Evolutionary conservation across 148 eudicot species (phyloP).

Genomic region (Pharnaceum exiguum): DNA sequence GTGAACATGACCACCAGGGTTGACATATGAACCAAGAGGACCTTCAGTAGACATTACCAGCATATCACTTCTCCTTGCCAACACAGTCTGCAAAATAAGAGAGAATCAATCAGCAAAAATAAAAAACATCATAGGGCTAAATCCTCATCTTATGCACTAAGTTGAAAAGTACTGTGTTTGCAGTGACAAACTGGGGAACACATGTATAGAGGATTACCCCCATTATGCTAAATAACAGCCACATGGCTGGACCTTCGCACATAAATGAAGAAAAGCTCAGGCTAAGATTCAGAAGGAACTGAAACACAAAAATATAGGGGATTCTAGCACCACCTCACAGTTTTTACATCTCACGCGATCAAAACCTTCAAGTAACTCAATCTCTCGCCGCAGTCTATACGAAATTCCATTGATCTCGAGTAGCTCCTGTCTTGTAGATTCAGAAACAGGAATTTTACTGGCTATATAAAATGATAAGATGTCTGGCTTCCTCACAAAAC

Average conservation of each 20-base stretch:
- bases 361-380: constrained; percentile 83
- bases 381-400: constrained; percentile 78
- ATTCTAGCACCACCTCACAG: constrained; percentile 56
- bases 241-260: too few relatives aligned
- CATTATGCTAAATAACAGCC: neutral
- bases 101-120: neutral
- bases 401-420: constrained; percentile 89
- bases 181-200: too few relatives aligned
- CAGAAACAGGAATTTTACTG: constrained; percentile 90
- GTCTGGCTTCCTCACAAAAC: constrained; percentile 59
- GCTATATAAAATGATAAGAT: constrained; percentile 78
- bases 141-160: too few relatives aligned
- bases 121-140: too few relatives aligned
- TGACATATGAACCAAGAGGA: constrained; percentile 91
- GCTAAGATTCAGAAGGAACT: too few relatives aligned
- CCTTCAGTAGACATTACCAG: constrained; percentile 92
- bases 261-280: too few relatives aligned
- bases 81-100: constrained; percentile 32
- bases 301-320: neutral
- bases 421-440: constrained; percentile 88
- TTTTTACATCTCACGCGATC: constrained; percentile 71
- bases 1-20: constrained; percentile 76
- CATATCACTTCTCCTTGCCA: constrained; percentile 82
- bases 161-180: too few relatives aligned
- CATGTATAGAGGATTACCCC: neutral